Evolutionary conservation across 352 stramenopile genomes (phyloP).

Genomic region (Phytophthora quininea): DNA sequence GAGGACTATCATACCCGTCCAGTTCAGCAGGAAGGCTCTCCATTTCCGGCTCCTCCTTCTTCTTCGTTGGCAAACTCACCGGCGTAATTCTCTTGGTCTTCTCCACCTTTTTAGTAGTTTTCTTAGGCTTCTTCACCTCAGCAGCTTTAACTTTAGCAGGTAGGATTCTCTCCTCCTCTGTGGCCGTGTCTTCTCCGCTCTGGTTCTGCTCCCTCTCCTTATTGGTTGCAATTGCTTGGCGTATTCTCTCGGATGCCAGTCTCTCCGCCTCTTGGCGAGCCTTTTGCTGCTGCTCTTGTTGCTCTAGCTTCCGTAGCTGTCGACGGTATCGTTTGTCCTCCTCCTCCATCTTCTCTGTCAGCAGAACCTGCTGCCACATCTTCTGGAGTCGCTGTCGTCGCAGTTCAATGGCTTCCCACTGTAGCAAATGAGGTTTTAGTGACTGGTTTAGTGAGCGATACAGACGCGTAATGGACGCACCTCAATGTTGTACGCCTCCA

Average conservation of each 20-base stretch:
- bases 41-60: constrained; percentile 12
- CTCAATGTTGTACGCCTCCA: constrained; percentile 70
- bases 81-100: constrained; percentile 32
- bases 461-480: constrained; percentile 24
- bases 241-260: constrained; percentile 6
- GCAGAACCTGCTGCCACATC: constrained; percentile 53
- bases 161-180: constrained; percentile 13
- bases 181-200: constrained; percentile 11
- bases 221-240: constrained; percentile 1
- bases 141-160: not conserved
- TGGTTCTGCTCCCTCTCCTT: constrained; percentile 9
- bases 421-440: constrained; percentile 7
- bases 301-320: constrained; percentile 28
- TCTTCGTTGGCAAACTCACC: constrained; percentile 14
- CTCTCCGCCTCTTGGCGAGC: constrained; percentile 6
- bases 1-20: constrained; percentile 23
- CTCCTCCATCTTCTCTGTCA: constrained; percentile 58
- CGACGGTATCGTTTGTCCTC: constrained; percentile 51
- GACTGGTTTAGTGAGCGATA: not conserved
- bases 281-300: constrained; percentile 28
- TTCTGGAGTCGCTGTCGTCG: constrained; percentile 59
- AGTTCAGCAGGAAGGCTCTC: constrained; percentile 25
- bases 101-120: not conserved
- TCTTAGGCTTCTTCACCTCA: not conserved
- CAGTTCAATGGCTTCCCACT: constrained; percentile 75